phyloP scores from a whole-genome alignment of 495 filamentous ascomycete species.

The Trypethelium eluteriae region DNA sequence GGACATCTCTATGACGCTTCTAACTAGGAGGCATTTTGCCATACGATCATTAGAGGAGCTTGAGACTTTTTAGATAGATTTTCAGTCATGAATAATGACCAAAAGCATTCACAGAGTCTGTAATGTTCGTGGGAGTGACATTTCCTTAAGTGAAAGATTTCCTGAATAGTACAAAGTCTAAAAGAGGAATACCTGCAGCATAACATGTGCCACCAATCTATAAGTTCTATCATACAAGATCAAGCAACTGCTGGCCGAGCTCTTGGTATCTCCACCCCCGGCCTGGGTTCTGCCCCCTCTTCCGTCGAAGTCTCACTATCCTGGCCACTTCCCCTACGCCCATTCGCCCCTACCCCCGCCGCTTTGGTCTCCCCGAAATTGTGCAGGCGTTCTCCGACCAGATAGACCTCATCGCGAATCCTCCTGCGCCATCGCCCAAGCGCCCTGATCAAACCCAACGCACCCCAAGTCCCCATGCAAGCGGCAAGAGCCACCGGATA shows the following conservation, averaged over 20 bases:
- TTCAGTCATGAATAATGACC: too few relatives aligned
- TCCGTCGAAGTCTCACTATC: not conserved
- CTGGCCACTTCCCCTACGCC: not conserved
- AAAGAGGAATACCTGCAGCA: not conserved
- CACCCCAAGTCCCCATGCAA: conserved; percentile 37
- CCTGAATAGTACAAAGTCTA: not conserved
- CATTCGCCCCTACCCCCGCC: conserved; percentile 12
- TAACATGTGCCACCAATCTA: not conserved
- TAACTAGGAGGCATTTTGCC: too few relatives aligned
- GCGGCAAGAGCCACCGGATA: conserved; percentile 43
- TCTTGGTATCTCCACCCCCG: conserved; percentile 5
- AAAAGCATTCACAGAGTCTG: too few relatives aligned
- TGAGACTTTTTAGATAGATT: too few relatives aligned
- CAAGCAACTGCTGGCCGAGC: not conserved
- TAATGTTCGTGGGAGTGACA: too few relatives aligned
- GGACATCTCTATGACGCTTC: too few relatives aligned
- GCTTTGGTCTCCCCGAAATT: conserved; percentile 66
- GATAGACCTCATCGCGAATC: conserved; percentile 89
- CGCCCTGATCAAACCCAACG: conserved; percentile 43
- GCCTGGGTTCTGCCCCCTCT: not conserved
- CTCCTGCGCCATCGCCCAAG: conserved; percentile 65
- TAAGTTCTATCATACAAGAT: not conserved
- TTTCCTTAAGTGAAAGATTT: not conserved
- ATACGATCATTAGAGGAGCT: too few relatives aligned
- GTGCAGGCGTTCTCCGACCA: conserved; percentile 88